Conservation (phyloP, 73 alveolate genomes). For the Symbiodinium pilosum region DNA sequence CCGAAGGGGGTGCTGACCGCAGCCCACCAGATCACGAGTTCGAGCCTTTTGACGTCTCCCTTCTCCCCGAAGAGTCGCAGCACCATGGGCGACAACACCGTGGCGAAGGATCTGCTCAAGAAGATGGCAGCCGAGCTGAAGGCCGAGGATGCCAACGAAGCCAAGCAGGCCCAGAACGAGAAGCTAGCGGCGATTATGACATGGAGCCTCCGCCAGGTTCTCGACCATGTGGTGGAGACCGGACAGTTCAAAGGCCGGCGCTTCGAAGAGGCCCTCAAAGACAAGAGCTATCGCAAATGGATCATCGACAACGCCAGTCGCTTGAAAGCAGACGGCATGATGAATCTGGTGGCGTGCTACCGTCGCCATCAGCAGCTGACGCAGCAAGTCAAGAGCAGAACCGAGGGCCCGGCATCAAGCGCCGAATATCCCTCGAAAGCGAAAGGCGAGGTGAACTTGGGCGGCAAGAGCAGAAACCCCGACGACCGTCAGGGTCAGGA, state of each 20-base stretch:
- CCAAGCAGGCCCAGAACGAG: background rate
- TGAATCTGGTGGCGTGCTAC: background rate
- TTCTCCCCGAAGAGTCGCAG: too few relatives aligned
- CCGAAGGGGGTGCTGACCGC: too few relatives aligned
- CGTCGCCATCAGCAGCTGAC: too few relatives aligned
- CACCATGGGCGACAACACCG: too few relatives aligned
- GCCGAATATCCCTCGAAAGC: too few relatives aligned
- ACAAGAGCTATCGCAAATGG: background rate
- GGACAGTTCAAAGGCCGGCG: slow-evolving; percentile 11
- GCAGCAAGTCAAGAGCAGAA: too few relatives aligned
- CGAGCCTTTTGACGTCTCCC: too few relatives aligned
- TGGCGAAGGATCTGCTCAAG: too few relatives aligned
- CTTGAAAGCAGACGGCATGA: background rate
- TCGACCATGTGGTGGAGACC: background rate
- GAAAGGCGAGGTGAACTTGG: too few relatives aligned
- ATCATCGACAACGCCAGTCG: background rate
- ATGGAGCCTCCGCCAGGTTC: background rate
- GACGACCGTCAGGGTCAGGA: too few relatives aligned
- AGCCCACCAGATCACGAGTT: too few relatives aligned
- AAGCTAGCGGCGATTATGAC: background rate
- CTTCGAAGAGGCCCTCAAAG: background rate
- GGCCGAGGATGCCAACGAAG: background rate
- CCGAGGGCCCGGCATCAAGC: too few relatives aligned
- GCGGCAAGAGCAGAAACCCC: background rate
- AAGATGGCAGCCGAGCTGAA: background rate